A percentile compares a stretch with the other conserved stretches of the same genome.
These are phyloP conservation scores for Globisporangium carolinianum DNA, from an alignment of 352 stramenopile genomes.

Conservation along the genomic window DNA sequence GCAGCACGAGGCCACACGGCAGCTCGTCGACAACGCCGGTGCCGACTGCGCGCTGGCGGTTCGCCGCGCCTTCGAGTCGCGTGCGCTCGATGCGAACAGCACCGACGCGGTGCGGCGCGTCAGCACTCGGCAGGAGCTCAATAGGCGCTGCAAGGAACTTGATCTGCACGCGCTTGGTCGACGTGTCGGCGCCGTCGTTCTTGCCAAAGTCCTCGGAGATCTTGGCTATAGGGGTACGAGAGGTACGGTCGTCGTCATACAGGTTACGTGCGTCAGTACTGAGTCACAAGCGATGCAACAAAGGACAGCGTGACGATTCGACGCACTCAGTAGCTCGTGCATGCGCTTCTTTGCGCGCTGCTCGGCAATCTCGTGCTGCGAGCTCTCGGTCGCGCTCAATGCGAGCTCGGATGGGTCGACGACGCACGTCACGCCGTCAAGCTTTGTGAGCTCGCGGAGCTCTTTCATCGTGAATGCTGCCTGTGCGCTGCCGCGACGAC, in stretches of 20 bases:
- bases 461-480: slow-evolving; percentile 98
- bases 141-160: slow-evolving; percentile 90
- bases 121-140: slow-evolving; percentile 50
- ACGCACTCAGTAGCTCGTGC: slow-evolving; percentile 60
- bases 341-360: slow-evolving; percentile 82
- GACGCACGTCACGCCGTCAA: slow-evolving; percentile 73
- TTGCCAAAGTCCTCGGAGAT: slow-evolving; percentile 32
- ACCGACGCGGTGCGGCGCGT: slow-evolving; percentile 42
- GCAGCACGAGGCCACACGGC: slow-evolving; percentile 63
- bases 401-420: slow-evolving; percentile 87
- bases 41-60: slow-evolving; percentile 73
- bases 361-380: slow-evolving; percentile 82
- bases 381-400: slow-evolving; percentile 77
- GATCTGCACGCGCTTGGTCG: slow-evolving; percentile 63
- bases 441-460: slow-evolving; percentile 85
- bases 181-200: slow-evolving; percentile 2
- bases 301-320: not conserved
- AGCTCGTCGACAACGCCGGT: slow-evolving; percentile 87
- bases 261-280: not conserved
- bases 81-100: slow-evolving; percentile 86
- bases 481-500: slow-evolving; percentile 92
- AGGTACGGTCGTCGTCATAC: too few species aligned
- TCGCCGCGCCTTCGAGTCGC: slow-evolving; percentile 76
- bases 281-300: not conserved
- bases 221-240: slow-evolving; percentile 20